Percentiles rank a stretch among this genome's conserved stretches.
phyloP scores from a whole-genome alignment of 2,329 filamentous ascomycete species.

The Harringtonia aguacate region DNA sequence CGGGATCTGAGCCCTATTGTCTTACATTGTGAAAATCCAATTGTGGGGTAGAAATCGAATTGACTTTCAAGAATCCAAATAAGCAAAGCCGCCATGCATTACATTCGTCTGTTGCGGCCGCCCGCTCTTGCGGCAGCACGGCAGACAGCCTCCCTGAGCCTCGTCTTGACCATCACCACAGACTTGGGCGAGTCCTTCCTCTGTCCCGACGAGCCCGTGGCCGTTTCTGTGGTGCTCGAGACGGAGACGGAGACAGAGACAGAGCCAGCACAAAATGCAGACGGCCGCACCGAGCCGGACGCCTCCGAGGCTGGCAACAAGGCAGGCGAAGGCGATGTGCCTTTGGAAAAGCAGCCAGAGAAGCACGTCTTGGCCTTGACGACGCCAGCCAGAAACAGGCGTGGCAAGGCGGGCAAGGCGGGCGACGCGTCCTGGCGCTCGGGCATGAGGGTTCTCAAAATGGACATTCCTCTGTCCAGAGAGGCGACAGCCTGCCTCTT shows the following conservation, averaged over 20 bases:
- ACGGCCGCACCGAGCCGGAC: no score
- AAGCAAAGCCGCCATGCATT: slow-evolving; percentile 38
- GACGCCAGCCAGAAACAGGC: background rate
- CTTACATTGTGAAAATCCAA: background rate
- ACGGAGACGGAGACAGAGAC: background rate
- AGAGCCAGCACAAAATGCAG: background rate
- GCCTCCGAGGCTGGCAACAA: no score
- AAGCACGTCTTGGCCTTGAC: slow-evolving; percentile 3
- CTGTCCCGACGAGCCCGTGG: slow-evolving; percentile 30
- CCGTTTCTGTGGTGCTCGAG: slow-evolving; percentile 23
- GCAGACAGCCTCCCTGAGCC: slow-evolving; percentile 21
- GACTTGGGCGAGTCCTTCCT: slow-evolving; percentile 47
- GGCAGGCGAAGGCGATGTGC: background rate
- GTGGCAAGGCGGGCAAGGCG: slow-evolving; percentile 2
- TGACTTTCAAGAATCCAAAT: no score
- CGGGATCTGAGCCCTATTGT: background rate
- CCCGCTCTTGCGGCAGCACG: slow-evolving; percentile 24
- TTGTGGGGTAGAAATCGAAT: no score
- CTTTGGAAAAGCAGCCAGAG: no score
- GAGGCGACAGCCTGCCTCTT: background rate
- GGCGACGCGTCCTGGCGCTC: slow-evolving; percentile 16
- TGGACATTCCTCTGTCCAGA: slow-evolving; percentile 18
- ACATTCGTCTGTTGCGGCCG: slow-evolving; percentile 42
- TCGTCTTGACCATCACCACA: slow-evolving; percentile 45
- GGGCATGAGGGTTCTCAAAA: slow-evolving; percentile 25